Evolutionary conservation across 257 asterid genomes (phyloP).

Genomic region (Gentiana macrophylla): DNA sequence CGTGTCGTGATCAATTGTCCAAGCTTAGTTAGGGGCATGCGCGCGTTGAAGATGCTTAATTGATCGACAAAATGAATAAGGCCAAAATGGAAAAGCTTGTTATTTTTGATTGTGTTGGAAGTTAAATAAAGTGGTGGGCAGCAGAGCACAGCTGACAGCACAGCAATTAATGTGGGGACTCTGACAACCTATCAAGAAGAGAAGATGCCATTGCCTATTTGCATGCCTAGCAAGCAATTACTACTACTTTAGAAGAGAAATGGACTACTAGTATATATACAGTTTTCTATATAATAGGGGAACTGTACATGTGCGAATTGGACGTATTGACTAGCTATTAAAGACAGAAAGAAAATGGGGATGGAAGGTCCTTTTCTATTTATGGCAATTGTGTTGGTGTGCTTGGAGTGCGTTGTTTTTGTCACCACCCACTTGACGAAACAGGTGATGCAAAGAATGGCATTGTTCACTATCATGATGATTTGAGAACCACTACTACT

Average conservation of each 20-base stretch:
- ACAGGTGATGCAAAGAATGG: constrained; percentile 4
- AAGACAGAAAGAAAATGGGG: too few species aligned
- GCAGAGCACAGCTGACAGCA: neutral
- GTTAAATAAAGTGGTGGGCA: constrained; percentile 1
- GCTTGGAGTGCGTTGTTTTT: constrained; percentile 21
- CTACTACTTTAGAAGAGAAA: neutral
- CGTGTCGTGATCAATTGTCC: too few species aligned
- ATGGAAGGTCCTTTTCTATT: constrained; percentile 9
- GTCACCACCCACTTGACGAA: constrained; percentile 3
- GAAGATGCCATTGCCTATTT: neutral
- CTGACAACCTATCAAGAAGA: neutral
- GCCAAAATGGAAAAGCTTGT: constrained; percentile 8
- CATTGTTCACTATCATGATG: constrained; percentile 1
- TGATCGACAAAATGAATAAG: constrained; percentile 13
- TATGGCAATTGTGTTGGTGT: constrained; percentile 14
- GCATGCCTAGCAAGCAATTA: constrained; percentile 10
- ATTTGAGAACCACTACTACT: neutral
- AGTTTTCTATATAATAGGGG: too few species aligned
- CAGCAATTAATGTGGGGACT: constrained; percentile 8
- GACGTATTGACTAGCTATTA: too few species aligned
- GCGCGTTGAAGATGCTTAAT: constrained; percentile 1
- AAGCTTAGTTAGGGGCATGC: too few species aligned
- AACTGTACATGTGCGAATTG: too few species aligned
- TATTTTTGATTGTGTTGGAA: neutral
- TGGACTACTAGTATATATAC: too few species aligned